A percentile compares a stretch with the other conserved stretches of the same genome.
Evolutionary conservation across 768 basidiomycete genomes (phyloP).

Genomic region (Filobasidium wieringae): DNA sequence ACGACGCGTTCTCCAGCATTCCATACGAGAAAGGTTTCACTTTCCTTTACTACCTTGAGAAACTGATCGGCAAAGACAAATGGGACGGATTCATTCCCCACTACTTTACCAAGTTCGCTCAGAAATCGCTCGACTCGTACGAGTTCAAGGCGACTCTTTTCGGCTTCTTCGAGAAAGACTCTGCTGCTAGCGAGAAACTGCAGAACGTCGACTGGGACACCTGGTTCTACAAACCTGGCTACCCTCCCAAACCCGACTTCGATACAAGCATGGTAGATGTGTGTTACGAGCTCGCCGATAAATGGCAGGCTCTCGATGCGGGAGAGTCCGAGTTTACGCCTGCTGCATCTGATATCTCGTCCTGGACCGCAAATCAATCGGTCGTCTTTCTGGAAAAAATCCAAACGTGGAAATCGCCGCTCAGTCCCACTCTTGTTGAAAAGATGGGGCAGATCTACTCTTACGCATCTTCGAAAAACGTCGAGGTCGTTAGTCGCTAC

Average conservation of each 20-base stretch:
- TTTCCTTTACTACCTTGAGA: conserved; percentile 70
- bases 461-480: conserved; percentile 52
- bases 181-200: conserved; percentile 54
- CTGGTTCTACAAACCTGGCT: background rate
- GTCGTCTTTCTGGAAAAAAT: conserved; percentile 77
- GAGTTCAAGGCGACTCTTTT: conserved; percentile 76
- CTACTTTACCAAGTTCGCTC: conserved; percentile 66
- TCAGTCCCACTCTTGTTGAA: conserved; percentile 48
- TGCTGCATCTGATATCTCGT: conserved; percentile 49
- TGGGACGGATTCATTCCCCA: conserved; percentile 75
- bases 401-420: conserved; percentile 49
- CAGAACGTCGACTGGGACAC: conserved; percentile 62
- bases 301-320: conserved; percentile 58
- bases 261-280: no score
- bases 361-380: conserved; percentile 62
- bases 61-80: conserved; percentile 66
- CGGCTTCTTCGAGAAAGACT: conserved; percentile 54
- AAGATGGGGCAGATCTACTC: conserved; percentile 51
- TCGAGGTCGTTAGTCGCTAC: conserved; percentile 65
- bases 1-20: conserved; percentile 59
- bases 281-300: conserved; percentile 54
- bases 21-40: conserved; percentile 71
- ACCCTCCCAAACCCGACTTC: background rate
- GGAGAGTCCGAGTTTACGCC: conserved; percentile 49
- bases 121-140: conserved; percentile 68